These are phyloP conservation scores for Melaleuca alternifolia DNA, from an alignment of 345 rosid species.

Conservation along the genomic window DNA sequence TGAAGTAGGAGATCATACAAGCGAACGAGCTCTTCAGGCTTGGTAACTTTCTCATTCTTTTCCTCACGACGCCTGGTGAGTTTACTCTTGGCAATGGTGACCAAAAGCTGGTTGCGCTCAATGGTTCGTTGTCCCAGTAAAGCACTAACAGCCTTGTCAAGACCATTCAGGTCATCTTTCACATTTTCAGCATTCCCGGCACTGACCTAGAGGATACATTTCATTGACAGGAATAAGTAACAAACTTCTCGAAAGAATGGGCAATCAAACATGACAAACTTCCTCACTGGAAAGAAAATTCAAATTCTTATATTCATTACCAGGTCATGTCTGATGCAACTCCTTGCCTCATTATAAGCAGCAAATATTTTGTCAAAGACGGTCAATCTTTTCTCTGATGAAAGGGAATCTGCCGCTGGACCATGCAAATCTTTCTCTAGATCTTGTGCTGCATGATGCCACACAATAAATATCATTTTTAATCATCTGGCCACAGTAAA, in stretches of 20 bases:
- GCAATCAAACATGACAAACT: background rate
- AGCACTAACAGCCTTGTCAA: slow-evolving; percentile 96
- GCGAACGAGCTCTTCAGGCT: slow-evolving; percentile 98
- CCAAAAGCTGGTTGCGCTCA: slow-evolving; percentile 86
- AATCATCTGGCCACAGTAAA: background rate
- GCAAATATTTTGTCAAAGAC: slow-evolving; percentile 81
- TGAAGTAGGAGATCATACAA: slow-evolving; percentile 82
- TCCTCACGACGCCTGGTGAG: slow-evolving; percentile 74
- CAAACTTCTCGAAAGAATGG: background rate
- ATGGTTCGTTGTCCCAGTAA: slow-evolving; percentile 86
- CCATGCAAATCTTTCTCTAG: slow-evolving; percentile 93
- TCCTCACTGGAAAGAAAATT: background rate
- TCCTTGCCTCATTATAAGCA: slow-evolving; percentile 91
- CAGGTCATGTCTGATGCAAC: slow-evolving; percentile 87
- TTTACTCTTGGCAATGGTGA: slow-evolving; percentile 83
- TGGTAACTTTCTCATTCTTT: slow-evolving; percentile 77
- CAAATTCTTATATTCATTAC: slow-evolving; percentile 25
- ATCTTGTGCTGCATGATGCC: slow-evolving; percentile 69
- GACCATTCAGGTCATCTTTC: slow-evolving; percentile 89
- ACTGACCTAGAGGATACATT: slow-evolving; percentile 42
- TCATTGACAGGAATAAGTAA: background rate
- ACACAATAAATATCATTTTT: background rate
- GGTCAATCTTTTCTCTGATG: slow-evolving; percentile 71
- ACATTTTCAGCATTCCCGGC: slow-evolving; percentile 90
- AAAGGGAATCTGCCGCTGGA: slow-evolving; percentile 49